These are phyloP conservation scores for Myxozyma geophila DNA, from an alignment of 805 yeast species.

Conservation along the genomic window DNA sequence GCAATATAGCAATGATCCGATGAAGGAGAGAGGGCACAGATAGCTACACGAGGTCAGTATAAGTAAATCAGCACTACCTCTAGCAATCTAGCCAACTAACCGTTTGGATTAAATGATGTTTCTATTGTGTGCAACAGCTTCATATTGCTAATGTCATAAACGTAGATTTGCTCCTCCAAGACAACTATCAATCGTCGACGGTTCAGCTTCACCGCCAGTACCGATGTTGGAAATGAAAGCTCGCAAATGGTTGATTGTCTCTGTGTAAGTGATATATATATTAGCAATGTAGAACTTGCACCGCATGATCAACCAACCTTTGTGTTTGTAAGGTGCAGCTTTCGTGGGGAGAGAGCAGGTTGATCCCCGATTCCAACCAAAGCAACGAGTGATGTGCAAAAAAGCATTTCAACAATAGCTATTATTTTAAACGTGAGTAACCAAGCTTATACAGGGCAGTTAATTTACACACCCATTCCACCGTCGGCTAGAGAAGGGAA, in stretches of 20 bases:
- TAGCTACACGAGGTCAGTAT: slow-evolving; percentile 40
- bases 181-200: slow-evolving; percentile 80
- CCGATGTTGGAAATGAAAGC: slow-evolving; percentile 77
- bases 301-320: slow-evolving; percentile 46
- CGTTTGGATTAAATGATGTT: slow-evolving; percentile 53
- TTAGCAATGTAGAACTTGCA: neutral
- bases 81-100: slow-evolving; percentile 26
- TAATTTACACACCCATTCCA: slow-evolving; percentile 44
- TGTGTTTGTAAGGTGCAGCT: slow-evolving; percentile 81
- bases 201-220: slow-evolving; percentile 75
- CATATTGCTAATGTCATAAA: slow-evolving; percentile 91
- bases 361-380: slow-evolving; percentile 78
- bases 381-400: slow-evolving; percentile 84
- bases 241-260: slow-evolving; percentile 80
- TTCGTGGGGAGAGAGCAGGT: slow-evolving; percentile 68
- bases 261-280: slow-evolving; percentile 39
- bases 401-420: slow-evolving; percentile 81
- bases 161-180: slow-evolving; percentile 76
- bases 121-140: slow-evolving; percentile 75
- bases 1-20: slow-evolving; percentile 57
- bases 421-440: neutral
- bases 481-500: slow-evolving; percentile 42
- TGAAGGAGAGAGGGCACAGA: slow-evolving; percentile 47
- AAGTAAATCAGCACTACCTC: neutral
- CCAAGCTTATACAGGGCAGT: neutral